Base-by-base conservation (phyloP, 2,329 filamentous ascomycete genomes). In the Colletotrichum paranaense region DNA sequence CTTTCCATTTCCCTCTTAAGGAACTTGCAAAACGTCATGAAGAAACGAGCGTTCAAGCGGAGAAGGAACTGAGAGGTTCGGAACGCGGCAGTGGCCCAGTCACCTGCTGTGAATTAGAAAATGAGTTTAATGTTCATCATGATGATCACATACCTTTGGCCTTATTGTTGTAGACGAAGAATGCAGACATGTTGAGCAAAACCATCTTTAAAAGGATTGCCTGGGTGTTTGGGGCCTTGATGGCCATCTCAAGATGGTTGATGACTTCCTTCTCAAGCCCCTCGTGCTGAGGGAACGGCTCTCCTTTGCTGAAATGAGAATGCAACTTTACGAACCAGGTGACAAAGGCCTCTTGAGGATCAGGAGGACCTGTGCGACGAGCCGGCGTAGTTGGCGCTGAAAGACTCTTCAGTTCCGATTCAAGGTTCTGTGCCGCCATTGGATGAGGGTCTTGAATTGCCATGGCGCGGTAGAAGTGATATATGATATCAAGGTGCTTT, bases 291-390 rank as follows among this genome's bases (percentile, higher is more conserved):
- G 90, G 84, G 77, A 97, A 95, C 57, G 91, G 88, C 73, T 92
- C 88, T 38, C 94, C 95, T 74, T 92, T 92, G 83, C 93, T 96
- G 81, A 94, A 96, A 79, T 93, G 91, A 60, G 94, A 94, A 80
- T 98, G 96, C 56, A 98, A 88, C 77, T 93, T 92, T 73, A 96
- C 89, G 78, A 98, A 97, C 92, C 95, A 97, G 64, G 91, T 90
- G 59, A 92, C 86, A 68, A 98, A 88, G 46, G 92, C 90, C 76
- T 91, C 89, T 52, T 89, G 87, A 1, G 89, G 87, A 68, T 89
- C 88, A 71, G 90, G 88, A 77, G 81, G 76, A 67, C 81, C 74
- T 53, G 82, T 72, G 70, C 81, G 75, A 75, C 78, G 76, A 77
- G 73, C 82, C 69, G 75, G 79, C 74, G 76, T 79, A 72, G 79